Evolutionary conservation across 768 basidiomycete species (phyloP), one percentile per base, ranked within the genome.

Genomic region (Macrolepiota fuliginosa): DNA sequence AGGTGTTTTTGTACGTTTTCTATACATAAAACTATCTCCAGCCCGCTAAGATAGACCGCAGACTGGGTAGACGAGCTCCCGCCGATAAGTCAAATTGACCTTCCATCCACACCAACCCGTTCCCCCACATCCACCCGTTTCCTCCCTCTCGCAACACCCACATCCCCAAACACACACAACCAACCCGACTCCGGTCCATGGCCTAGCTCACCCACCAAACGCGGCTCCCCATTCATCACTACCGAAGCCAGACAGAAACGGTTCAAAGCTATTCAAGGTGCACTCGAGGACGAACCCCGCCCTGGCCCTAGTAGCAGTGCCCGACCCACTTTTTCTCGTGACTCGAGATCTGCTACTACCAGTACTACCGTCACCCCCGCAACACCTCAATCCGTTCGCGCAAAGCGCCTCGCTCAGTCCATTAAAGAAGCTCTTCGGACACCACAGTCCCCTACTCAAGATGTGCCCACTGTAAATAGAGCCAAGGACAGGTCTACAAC

Each of bases 1-100:
- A 39, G 52, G 0, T 83, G 79, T 61, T 83, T 72, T 36, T 66
- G 81, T 81, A 63, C 25, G 71, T 63, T 15, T 39, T 39, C 7
- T 17, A n/a, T 37, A 15, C 15, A 22, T 19, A 45, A 19, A n/a
- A 17, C 27, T 25, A 15, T 24, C 19, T 62, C 12, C 54, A 37
- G 15, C 42, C 55, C 36, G 25, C 53, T 19, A 13, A 42, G 17
- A 27, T 55, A 13, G 5, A 17, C 19, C 25, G 29, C 29, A 60
- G 55, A 24, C 39, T 61, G 58, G 54, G 49, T 56, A 45, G 54
- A 64, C 54, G 46, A 57, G 40, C 47, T 64, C 29, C 50, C 58
- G 9, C 24, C 36, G 29, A 40, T 27, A 15, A 37, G n/a, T 12
- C 42, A 4, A 22, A 17, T 22, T n/a, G 35, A 54, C 36, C n/a